phyloP scores from a whole-genome alignment of 306 rosid species.

The Fragaria iinumae region DNA sequence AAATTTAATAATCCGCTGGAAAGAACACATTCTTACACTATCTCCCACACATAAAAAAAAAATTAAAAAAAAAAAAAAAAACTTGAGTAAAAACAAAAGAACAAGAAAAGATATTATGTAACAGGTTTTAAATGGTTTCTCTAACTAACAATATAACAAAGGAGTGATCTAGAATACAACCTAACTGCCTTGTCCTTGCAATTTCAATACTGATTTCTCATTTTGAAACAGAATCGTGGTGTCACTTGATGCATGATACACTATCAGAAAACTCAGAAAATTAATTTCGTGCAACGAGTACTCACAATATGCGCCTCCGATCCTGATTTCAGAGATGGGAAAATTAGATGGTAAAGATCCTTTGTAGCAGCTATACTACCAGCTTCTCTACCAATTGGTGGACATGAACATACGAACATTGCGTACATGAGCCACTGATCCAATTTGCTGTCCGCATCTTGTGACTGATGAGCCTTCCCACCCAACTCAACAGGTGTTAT shows the following conservation, averaged over 20 bases:
- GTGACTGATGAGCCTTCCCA: constrained; percentile 91
- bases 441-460: constrained; percentile 89
- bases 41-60: not conserved
- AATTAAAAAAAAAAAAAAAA: too few relatives aligned
- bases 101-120: not conserved
- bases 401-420: constrained; percentile 91
- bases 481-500: constrained; percentile 93
- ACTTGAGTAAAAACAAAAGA: not conserved
- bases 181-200: not conserved
- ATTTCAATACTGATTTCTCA: not conserved
- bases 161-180: not conserved
- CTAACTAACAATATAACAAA: not conserved
- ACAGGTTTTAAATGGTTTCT: not conserved
- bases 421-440: constrained; percentile 99
- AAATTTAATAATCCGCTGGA: not conserved
- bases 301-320: constrained; percentile 86
- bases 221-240: not conserved
- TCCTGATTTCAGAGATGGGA: constrained; percentile 90
- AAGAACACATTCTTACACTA: not conserved
- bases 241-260: not conserved
- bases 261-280: not conserved
- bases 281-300: constrained; percentile 10
- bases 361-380: constrained; percentile 58
- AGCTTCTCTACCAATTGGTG: constrained; percentile 78
- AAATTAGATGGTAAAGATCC: constrained; percentile 89